These are phyloP conservation scores for Daedaleopsis sinensis DNA, from an alignment of 768 basidiomycete species.

Conservation along the genomic window DNA sequence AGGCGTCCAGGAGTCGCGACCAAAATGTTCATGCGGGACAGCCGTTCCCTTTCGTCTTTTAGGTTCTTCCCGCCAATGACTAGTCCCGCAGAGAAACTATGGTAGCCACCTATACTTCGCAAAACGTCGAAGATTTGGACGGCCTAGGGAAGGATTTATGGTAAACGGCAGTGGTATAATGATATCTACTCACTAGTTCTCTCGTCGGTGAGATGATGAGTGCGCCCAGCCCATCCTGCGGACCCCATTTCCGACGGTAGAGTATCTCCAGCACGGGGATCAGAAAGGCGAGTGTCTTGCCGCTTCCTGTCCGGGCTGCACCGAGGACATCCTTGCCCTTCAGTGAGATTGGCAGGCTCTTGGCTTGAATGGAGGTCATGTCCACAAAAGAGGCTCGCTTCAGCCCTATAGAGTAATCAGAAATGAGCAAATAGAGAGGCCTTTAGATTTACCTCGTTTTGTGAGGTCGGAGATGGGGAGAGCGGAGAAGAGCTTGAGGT, in stretches of 20 bases:
- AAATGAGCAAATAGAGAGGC: not conserved
- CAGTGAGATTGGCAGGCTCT: constrained; percentile 60
- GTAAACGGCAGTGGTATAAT: not conserved
- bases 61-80: constrained; percentile 96
- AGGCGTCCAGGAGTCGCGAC: constrained; percentile 95
- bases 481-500: constrained; percentile 64
- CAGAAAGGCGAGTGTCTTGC: constrained; percentile 76
- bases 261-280: constrained; percentile 68
- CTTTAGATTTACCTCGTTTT: constrained; percentile 56
- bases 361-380: constrained; percentile 81
- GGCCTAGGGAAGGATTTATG: constrained; percentile 52
- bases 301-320: constrained; percentile 71
- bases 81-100: constrained; percentile 91
- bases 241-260: constrained; percentile 70
- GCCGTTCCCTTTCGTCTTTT: constrained; percentile 87
- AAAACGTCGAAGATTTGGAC: constrained; percentile 98
- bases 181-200: constrained; percentile 66
- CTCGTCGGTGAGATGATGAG: constrained; percentile 93
- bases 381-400: constrained; percentile 85
- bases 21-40: constrained; percentile 96
- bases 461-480: constrained; percentile 80
- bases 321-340: constrained; percentile 69
- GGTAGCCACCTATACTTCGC: constrained; percentile 89
- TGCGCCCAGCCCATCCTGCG: constrained; percentile 79
- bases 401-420: constrained; percentile 53